These are phyloP conservation scores for Bromus sterilis DNA, from an alignment of 176 grass and related monocot genomes.

Conservation along the genomic window DNA sequence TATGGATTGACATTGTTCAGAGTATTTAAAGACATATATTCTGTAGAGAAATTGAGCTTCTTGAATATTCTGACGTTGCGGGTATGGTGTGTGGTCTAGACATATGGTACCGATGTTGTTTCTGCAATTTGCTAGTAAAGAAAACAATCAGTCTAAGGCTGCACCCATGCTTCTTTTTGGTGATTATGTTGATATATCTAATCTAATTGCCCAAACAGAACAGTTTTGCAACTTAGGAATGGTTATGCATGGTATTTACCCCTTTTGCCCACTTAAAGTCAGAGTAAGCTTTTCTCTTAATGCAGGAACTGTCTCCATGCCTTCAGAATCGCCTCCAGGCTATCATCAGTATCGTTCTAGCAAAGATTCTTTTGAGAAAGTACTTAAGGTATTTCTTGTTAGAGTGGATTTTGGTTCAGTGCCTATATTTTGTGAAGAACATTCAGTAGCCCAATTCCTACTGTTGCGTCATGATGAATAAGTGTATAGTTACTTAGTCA, in stretches of 20 bases:
- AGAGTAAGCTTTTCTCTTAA: background rate
- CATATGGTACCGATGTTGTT: background rate
- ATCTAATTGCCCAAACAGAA: background rate
- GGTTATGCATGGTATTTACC: background rate
- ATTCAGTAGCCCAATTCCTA: background rate
- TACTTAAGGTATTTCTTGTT: background rate
- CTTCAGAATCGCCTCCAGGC: background rate
- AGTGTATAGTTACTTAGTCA: background rate
- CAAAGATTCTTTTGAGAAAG: background rate
- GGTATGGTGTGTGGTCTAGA: background rate
- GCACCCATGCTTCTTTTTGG: background rate
- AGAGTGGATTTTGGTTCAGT: background rate
- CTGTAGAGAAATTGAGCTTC: background rate
- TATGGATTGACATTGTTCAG: background rate
- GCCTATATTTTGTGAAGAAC: background rate
- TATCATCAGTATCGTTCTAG: background rate
- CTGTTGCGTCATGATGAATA: background rate
- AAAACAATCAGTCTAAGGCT: background rate
- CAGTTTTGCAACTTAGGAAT: background rate
- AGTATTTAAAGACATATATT: background rate
- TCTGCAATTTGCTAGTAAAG: background rate
- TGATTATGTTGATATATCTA: background rate
- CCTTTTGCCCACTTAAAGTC: background rate
- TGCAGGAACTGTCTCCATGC: background rate
- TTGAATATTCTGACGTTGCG: background rate